Percentiles rank a stretch among this genome's conserved stretches.
Evolutionary conservation across 345 rosid genomes (phyloP).

Genomic region (Gossypioides kirkii): DNA sequence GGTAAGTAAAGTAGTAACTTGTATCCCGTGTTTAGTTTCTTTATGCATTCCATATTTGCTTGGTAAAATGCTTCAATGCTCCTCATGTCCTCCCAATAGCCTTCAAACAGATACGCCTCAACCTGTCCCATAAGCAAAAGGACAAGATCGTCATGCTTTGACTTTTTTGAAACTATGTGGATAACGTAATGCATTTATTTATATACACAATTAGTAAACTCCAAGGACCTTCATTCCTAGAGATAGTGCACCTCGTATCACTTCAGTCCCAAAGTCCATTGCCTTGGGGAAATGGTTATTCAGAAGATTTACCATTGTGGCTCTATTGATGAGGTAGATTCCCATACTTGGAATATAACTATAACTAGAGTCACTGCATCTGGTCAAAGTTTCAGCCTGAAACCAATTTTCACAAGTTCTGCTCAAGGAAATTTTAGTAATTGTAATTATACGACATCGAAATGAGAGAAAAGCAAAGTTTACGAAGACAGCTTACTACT

Average conservation of each 20-base stretch:
- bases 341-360: conserved; percentile 48
- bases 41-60: conserved; percentile 73
- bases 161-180: not conserved
- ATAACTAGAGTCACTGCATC: conserved; percentile 13
- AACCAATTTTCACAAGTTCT: conserved; percentile 22
- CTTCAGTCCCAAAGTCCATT: conserved; percentile 53
- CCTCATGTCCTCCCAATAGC: conserved; percentile 75
- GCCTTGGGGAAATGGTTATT: conserved; percentile 44
- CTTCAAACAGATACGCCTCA: conserved; percentile 55
- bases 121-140: conserved; percentile 38
- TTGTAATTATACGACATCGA: not conserved
- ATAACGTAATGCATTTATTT: not conserved
- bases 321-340: conserved; percentile 59
- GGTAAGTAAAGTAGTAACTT: conserved; percentile 35
- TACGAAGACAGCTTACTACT: conserved; percentile 32
- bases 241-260: conserved; percentile 61
- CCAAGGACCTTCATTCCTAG: conserved; percentile 61
- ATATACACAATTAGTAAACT: not conserved
- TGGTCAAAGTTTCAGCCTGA: conserved; percentile 34
- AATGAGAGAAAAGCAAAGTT: not conserved
- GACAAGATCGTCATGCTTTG: not conserved
- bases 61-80: conserved; percentile 63
- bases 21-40: conserved; percentile 31
- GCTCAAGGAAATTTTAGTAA: not conserved
- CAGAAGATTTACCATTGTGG: conserved; percentile 51